A percentile compares a stretch with the other conserved stretches of the same genome.
Evolutionary conservation across 2,329 filamentous ascomycete species (phyloP).

Genomic region (Metarhizium sp.): DNA sequence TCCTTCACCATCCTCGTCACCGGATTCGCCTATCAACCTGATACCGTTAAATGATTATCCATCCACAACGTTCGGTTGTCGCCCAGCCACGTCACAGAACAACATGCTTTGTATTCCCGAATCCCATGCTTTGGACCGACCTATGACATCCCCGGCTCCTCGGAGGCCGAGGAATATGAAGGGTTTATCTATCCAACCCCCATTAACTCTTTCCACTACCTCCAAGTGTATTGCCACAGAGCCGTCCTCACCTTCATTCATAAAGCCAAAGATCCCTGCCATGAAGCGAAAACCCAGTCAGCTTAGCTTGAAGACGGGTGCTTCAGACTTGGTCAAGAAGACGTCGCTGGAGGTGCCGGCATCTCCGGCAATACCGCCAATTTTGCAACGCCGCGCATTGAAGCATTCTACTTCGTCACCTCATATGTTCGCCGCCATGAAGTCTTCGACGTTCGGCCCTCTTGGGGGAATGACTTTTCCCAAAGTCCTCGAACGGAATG

Average conservation of each 20-base stretch:
- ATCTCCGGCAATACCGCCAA: constrained; percentile 47
- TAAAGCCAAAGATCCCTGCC: constrained; percentile 65
- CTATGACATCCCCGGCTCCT: constrained; percentile 60
- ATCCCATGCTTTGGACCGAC: constrained; percentile 36
- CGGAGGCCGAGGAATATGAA: constrained; percentile 75
- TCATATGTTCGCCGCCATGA: constrained; percentile 52
- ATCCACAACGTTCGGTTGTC: constrained; percentile 44
- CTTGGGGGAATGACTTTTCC: constrained; percentile 55
- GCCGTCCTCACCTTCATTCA: constrained; percentile 66
- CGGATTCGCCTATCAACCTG: constrained; percentile 75
- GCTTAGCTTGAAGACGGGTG: constrained; percentile 65
- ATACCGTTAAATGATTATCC: constrained; percentile 62
- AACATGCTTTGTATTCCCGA: constrained; percentile 33
- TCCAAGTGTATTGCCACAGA: constrained; percentile 48
- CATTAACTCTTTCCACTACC: constrained; percentile 35
- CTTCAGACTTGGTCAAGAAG: constrained; percentile 42
- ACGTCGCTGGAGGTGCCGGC: constrained; percentile 44
- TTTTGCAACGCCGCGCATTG: constrained; percentile 51
- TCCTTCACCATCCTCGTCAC: constrained; percentile 83
- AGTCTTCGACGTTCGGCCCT: constrained; percentile 51
- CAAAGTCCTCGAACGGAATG: constrained; percentile 49
- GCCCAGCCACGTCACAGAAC: constrained; percentile 22
- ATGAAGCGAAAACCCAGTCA: constrained; percentile 69
- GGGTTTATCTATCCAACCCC: constrained; percentile 69
- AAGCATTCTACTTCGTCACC: constrained; percentile 62